Evolutionary conservation across 1,284 basidiomycete species (phyloP).

Genomic region (Exobasidium cylindrosporum): DNA sequence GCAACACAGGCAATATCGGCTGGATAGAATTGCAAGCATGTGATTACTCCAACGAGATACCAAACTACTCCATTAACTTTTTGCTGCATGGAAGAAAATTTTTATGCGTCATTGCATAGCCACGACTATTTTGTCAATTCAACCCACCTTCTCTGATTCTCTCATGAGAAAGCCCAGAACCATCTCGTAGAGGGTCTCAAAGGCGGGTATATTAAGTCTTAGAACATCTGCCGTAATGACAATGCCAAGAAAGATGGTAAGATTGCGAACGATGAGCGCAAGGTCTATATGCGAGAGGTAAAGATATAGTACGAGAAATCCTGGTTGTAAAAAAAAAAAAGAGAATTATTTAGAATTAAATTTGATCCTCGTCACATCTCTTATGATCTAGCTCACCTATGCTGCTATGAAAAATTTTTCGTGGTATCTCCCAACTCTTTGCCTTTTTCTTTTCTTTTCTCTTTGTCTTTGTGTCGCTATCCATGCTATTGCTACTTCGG

Average conservation of each 20-base stretch:
- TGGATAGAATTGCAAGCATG: constrained; percentile 66
- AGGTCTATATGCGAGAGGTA: constrained; percentile 59
- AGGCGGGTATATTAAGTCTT: constrained; percentile 68
- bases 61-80: constrained; percentile 74
- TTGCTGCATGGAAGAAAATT: constrained; percentile 25
- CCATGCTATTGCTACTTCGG: constrained; percentile 15
- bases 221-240: constrained; percentile 76
- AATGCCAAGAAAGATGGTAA: constrained; percentile 68
- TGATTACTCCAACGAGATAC: constrained; percentile 88
- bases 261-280: constrained; percentile 64
- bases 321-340: constrained; percentile 11
- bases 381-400: constrained; percentile 67
- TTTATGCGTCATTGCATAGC: neutral
- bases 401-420: constrained; percentile 83
- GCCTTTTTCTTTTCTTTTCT: constrained; percentile 17
- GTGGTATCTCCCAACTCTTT: constrained; percentile 70
- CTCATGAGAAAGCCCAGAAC: constrained; percentile 86
- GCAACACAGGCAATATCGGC: constrained; percentile 52
- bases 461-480: constrained; percentile 8
- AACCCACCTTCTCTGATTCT: constrained; percentile 75
- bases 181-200: constrained; percentile 75
- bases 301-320: constrained; percentile 78
- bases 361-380: constrained; percentile 10
- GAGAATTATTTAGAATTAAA: neutral
- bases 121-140: neutral